Evolutionary conservation across 129 eudicot species (phyloP).

Genomic region (Scalesia atractyloides): DNA sequence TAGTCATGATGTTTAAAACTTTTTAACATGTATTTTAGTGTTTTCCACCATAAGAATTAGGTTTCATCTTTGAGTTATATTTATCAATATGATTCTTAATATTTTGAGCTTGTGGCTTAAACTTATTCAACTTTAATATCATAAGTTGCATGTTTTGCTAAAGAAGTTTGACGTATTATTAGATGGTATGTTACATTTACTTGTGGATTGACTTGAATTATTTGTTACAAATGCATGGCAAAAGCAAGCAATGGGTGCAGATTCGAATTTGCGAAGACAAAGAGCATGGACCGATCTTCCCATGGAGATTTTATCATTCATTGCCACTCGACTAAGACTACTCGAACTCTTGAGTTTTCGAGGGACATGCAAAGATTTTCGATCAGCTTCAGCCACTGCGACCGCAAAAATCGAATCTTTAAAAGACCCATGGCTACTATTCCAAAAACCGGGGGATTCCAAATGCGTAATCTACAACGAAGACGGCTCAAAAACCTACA

Average conservation of each 20-base stretch:
- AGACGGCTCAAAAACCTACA: constrained; percentile 23
- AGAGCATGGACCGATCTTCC: constrained; percentile 39
- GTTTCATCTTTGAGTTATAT: too few relatives aligned
- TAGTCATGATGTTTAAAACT: too few relatives aligned
- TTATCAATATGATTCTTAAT: too few relatives aligned
- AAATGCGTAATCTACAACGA: constrained; percentile 15
- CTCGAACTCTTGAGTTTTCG: constrained; percentile 43
- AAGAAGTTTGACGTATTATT: too few relatives aligned
- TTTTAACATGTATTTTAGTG: too few relatives aligned
- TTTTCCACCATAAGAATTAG: too few relatives aligned
- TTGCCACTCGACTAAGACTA: constrained; percentile 22
- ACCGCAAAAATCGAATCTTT: constrained; percentile 26
- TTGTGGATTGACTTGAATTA: neutral
- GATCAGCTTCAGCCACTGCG: constrained; percentile 23
- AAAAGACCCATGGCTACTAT: constrained; percentile 30
- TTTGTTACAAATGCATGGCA: neutral
- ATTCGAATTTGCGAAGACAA: neutral
- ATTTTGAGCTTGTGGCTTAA: too few relatives aligned
- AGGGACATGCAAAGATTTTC: constrained; percentile 39
- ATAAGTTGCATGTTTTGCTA: too few relatives aligned
- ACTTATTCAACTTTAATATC: too few relatives aligned
- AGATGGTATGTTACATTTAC: too few relatives aligned
- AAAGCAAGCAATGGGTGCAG: neutral
- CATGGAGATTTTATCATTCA: constrained; percentile 24
- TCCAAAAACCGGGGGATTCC: constrained; percentile 16